Evolutionary conservation across 352 stramenopile genomes (phyloP).

Genomic region (Globisporangium emineosum): DNA sequence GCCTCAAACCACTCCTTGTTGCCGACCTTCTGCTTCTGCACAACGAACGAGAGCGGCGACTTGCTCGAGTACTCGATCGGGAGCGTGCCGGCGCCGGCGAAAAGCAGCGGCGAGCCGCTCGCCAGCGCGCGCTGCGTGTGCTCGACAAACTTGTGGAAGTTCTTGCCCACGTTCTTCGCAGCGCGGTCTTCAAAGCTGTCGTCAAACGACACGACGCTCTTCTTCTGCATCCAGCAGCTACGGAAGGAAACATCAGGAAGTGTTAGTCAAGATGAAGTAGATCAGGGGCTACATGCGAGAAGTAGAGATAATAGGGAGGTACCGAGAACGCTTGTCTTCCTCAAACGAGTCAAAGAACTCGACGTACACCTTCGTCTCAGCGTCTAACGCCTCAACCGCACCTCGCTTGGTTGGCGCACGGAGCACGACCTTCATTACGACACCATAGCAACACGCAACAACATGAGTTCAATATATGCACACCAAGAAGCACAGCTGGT

Average conservation of each 20-base stretch:
- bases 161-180: conserved; percentile 80
- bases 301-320: not conserved
- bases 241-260: not conserved
- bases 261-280: not conserved
- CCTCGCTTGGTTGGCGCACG: conserved; percentile 54
- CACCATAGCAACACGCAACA: not conserved
- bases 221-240: conserved; percentile 82
- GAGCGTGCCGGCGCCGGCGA: conserved; percentile 57
- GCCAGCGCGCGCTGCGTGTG: conserved; percentile 70
- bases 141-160: conserved; percentile 69
- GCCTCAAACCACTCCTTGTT: conserved; percentile 58
- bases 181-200: conserved; percentile 75
- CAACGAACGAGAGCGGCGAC: conserved; percentile 40
- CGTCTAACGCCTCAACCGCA: conserved; percentile 49
- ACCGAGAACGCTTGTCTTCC: conserved; percentile 62
- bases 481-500: not conserved
- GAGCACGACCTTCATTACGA: conserved; percentile 47
- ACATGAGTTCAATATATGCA: not conserved
- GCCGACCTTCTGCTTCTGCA: conserved; percentile 45
- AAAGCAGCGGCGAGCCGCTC: conserved; percentile 62
- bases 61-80: conserved; percentile 83
- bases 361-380: conserved; percentile 77
- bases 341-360: conserved; percentile 84
- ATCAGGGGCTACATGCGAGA: not conserved
- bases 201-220: conserved; percentile 67